phyloP scores from a whole-genome alignment of 1,139 yeast species.

The Schwanniomyces etchellsii region DNA sequence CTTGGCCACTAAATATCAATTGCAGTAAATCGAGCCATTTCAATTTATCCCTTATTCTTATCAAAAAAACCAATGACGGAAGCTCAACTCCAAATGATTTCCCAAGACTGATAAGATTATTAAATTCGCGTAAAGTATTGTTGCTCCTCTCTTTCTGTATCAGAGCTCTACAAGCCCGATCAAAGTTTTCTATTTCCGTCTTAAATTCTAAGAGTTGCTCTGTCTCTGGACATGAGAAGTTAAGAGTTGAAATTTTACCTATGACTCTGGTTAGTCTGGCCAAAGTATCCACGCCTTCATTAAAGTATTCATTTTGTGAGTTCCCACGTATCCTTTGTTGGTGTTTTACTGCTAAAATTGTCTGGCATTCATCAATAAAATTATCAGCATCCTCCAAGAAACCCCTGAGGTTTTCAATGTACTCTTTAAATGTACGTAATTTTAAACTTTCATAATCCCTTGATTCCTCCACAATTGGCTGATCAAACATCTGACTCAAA shows the following conservation, averaged over 20 bases:
- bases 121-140: slow-evolving; percentile 31
- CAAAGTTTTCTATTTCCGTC: slow-evolving; percentile 50
- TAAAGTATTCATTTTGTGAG: slow-evolving; percentile 10
- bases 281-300: slow-evolving; percentile 13
- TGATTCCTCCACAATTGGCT: slow-evolving; percentile 8
- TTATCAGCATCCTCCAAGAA: slow-evolving; percentile 42
- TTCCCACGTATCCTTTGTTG: slow-evolving; percentile 41
- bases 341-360: slow-evolving; percentile 43
- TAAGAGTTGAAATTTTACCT: slow-evolving; percentile 42
- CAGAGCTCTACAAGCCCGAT: slow-evolving; percentile 39
- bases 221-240: slow-evolving; percentile 53
- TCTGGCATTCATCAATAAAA: slow-evolving; percentile 56
- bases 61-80: slow-evolving; percentile 45
- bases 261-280: slow-evolving; percentile 29
- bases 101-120: slow-evolving; percentile 48
- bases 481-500: slow-evolving; percentile 3
- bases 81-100: slow-evolving; percentile 53
- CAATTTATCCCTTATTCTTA: slow-evolving; percentile 41
- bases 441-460: slow-evolving; percentile 8
- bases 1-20: slow-evolving; percentile 33
- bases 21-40: slow-evolving; percentile 43
- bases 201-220: slow-evolving; percentile 54
- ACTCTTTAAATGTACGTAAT: slow-evolving; percentile 14
- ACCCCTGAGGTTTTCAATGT: slow-evolving; percentile 30
- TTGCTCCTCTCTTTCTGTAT: slow-evolving; percentile 19